Percentiles rank a stretch among this genome's conserved stretches.
These are phyloP conservation scores for Otatea glauca DNA, from an alignment of 176 grass and related monocot genomes.

Conservation along the genomic window DNA sequence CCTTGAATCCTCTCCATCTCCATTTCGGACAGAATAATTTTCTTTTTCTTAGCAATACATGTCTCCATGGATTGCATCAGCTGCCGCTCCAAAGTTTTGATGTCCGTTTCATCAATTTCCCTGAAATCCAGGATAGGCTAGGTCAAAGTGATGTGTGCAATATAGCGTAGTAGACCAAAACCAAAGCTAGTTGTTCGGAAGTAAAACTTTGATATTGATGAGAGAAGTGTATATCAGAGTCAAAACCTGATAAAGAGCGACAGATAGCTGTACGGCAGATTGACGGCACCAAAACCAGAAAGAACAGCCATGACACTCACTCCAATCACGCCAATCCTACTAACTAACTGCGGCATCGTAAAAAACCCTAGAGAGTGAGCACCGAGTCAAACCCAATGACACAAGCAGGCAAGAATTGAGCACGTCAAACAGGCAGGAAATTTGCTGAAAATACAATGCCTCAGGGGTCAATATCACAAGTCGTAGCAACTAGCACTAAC, in stretches of 20 bases:
- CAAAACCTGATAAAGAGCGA: constrained; percentile 95
- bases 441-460: neutral
- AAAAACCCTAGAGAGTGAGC: constrained; percentile 71
- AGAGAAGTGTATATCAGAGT: constrained; percentile 15
- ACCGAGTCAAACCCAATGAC: constrained; percentile 18
- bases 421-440: neutral
- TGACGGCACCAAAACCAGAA: constrained; percentile 95
- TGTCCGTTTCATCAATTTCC: constrained; percentile 91
- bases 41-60: constrained; percentile 93
- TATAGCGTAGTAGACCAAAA: neutral
- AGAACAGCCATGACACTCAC: constrained; percentile 88
- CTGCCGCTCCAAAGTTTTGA: constrained; percentile 90
- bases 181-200: neutral
- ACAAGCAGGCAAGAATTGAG: neutral
- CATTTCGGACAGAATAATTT: constrained; percentile 92
- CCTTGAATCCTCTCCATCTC: constrained; percentile 98
- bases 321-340: constrained; percentile 90
- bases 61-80: constrained; percentile 92
- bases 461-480: neutral
- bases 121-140: constrained; percentile 45
- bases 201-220: neutral
- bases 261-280: constrained; percentile 92
- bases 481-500: constrained; percentile 31
- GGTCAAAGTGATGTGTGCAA: constrained; percentile 37
- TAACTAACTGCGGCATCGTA: constrained; percentile 89